Conservation (phyloP, 495 filamentous ascomycete genomes). For the Lindgomyces ingoldianus region DNA sequence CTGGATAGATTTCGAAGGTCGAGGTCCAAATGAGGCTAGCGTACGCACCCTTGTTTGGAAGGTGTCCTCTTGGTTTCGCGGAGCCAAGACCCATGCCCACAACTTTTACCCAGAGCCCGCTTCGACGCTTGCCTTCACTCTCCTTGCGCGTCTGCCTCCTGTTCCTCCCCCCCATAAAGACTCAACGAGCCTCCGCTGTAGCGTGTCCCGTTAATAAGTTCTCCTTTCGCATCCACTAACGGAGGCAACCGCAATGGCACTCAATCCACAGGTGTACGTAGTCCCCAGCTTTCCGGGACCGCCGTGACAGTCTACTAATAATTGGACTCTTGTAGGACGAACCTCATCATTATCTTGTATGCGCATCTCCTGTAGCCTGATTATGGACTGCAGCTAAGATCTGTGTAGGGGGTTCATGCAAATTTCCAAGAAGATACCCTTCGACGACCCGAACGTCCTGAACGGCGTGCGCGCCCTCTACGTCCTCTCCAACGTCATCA, state of each 20-base stretch:
- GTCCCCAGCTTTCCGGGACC: background rate
- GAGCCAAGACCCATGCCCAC: background rate
- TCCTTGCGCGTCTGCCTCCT: background rate
- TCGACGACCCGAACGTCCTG: constrained; percentile 87
- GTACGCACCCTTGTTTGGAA: background rate
- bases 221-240: background rate
- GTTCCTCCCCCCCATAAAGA: background rate
- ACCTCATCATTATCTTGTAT: constrained; percentile 83
- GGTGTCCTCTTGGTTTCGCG: background rate
- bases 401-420: constrained; percentile 80
- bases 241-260: constrained; percentile 35
- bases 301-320: constrained; percentile 25
- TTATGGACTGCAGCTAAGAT: constrained; percentile 2
- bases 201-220: background rate
- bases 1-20: constrained; percentile 13
- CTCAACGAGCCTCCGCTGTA: background rate
- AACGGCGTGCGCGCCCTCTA: constrained; percentile 81
- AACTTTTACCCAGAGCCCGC: background rate
- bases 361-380: background rate
- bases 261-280: constrained; percentile 46
- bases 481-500: constrained; percentile 84
- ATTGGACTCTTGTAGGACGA: constrained; percentile 62
- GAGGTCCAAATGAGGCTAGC: constrained; percentile 2
- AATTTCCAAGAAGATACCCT: constrained; percentile 90
- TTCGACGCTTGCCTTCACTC: background rate